Base-by-base conservation (phyloP, 2,329 filamentous ascomycete species). In the Peltaster fructicola region DNA sequence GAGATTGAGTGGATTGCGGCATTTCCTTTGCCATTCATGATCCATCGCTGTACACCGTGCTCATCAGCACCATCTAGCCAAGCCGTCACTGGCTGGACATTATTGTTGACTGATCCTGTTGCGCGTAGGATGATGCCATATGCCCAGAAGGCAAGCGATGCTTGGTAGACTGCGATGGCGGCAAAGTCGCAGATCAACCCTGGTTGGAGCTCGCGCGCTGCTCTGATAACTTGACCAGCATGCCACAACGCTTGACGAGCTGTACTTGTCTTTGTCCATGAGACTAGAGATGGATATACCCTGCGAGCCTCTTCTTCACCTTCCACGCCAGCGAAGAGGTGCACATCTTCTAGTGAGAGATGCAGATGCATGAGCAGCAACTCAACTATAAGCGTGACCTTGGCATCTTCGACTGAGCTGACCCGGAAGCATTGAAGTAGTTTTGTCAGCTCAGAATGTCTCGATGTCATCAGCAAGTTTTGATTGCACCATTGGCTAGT, bases 101-200 rank as follows among this genome's bases (percentile, higher is more conserved):
- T 20, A 22, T 57, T 49, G 11, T 52, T 57, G 5, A 72, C 56
- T 1, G 37, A 38, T 20, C 47, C 44, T 6, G 39, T 42, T 2
- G 40, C 33, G 14, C 49, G 48, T 8, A 48, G 51, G 25, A 57
- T 45, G 23, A 78, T 63, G 1, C 72, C 70, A 35, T 73, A 77
- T 0, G 65, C 64, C 76, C 76, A 81, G 19, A 80, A 52, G 1
- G 68, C 65, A 4, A 81, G 53, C 8, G 64, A 61, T 4, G 70
- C 72, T 41, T 79, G 73, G 40, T 78, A 75, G 1, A 78, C 61
- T 0, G 65, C 68, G 5, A 79, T 65, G 0, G 73, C 71, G 32
- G 68, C 65, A 42, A 79, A 78, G 33, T 73, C 68, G 27, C 44
- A 47, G 13, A 49, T 43, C 7, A 47, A 34, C 7, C 45, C 43